phyloP scores from a whole-genome alignment of 148 eudicot species.

The Nyssa sinensis region DNA sequence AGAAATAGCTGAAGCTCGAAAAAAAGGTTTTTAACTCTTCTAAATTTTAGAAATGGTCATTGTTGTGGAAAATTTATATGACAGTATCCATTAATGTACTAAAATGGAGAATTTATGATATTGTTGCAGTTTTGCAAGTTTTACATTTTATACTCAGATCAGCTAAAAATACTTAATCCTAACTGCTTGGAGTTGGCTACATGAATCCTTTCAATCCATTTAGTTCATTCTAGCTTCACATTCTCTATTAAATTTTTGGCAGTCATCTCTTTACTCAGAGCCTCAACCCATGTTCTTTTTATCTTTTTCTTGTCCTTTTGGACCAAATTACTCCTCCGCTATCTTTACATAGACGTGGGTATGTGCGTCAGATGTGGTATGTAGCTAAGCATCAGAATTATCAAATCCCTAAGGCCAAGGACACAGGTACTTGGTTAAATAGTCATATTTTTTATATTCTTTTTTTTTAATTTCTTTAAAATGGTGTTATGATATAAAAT shows the following conservation, averaged over 20 bases:
- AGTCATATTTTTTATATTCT: too few relatives aligned
- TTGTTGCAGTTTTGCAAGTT: not conserved
- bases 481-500: too few relatives aligned
- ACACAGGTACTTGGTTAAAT: too few relatives aligned
- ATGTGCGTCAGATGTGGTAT: too few relatives aligned
- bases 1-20: conserved; percentile 89
- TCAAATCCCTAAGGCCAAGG: too few relatives aligned
- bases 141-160: not conserved
- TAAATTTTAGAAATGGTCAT: not conserved
- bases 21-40: conserved; percentile 56
- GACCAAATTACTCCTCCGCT: too few relatives aligned
- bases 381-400: too few relatives aligned
- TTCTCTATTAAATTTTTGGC: not conserved
- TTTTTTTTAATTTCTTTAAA: too few relatives aligned
- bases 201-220: not conserved
- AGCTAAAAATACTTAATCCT: too few relatives aligned
- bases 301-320: too few relatives aligned
- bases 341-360: too few relatives aligned
- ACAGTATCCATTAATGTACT: not conserved
- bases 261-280: not conserved
- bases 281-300: too few relatives aligned
- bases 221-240: not conserved
- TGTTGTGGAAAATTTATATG: not conserved
- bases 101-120: not conserved
- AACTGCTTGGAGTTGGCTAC: not conserved